phyloP scores from a whole-genome alignment of 2,329 filamentous ascomycete species.

The Ploettnerulaceae sp. region DNA sequence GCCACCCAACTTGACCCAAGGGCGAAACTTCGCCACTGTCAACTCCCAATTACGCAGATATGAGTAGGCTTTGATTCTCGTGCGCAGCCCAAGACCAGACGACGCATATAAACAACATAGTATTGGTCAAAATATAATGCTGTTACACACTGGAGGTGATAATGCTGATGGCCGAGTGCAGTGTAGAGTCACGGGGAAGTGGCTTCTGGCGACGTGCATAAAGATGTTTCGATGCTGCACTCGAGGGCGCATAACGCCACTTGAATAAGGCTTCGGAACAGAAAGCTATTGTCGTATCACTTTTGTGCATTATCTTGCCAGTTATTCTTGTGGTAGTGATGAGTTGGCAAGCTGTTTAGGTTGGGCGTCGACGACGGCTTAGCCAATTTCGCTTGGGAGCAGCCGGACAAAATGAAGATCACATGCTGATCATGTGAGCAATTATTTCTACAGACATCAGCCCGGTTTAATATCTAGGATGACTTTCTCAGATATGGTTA shows the following conservation, averaged over 20 bases:
- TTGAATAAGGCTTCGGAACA: not conserved
- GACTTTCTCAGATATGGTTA: no score
- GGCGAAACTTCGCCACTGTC: constrained; percentile 4
- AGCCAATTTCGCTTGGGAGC: not conserved
- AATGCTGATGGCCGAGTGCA: not conserved
- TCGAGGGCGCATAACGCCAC: not conserved
- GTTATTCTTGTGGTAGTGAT: not conserved
- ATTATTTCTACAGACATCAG: no score
- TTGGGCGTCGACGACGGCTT: constrained; percentile 3
- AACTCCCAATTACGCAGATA: constrained; percentile 8
- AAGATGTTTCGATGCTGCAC: constrained; percentile 10
- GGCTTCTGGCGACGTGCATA: constrained; percentile 14
- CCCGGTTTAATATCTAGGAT: no score
- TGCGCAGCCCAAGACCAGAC: not conserved
- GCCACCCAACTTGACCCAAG: not conserved
- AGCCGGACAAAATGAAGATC: not conserved
- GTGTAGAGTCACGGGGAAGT: not conserved
- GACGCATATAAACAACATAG: not conserved
- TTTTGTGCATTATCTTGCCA: not conserved
- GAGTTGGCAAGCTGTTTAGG: constrained; percentile 9
- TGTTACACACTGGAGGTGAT: not conserved
- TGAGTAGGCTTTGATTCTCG: constrained; percentile 14
- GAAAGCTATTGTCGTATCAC: constrained; percentile 4
- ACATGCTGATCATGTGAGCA: not conserved
- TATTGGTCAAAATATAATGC: not conserved